phyloP scores from a whole-genome alignment of 108 stramenopile genomes.

The Seminavis robusta region DNA sequence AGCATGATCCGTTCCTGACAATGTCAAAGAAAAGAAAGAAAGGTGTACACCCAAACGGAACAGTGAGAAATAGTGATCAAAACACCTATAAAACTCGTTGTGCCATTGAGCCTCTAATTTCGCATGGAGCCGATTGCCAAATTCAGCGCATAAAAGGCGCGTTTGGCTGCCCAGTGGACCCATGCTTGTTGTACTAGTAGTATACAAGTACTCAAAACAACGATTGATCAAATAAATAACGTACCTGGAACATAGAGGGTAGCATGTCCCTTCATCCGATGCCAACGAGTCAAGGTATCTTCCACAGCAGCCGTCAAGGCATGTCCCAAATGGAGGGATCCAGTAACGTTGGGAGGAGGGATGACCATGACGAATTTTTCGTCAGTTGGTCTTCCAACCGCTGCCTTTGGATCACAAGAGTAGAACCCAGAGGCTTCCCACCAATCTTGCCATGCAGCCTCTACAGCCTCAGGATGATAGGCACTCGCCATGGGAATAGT shows the following conservation, averaged over 20 bases:
- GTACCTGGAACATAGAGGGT: slow-evolving; percentile 95
- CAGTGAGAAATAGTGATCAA: slow-evolving; percentile 1
- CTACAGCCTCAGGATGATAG: slow-evolving; percentile 94
- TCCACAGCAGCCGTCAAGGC: slow-evolving; percentile 97
- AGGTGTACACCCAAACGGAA: neutral
- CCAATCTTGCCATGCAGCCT: slow-evolving; percentile 99
- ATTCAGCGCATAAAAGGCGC: slow-evolving; percentile 9
- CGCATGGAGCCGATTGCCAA: slow-evolving; percentile 32
- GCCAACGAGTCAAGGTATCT: slow-evolving; percentile 97
- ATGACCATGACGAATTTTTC: slow-evolving; percentile 99
- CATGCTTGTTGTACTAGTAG: slow-evolving; percentile 14
- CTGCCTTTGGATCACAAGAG: slow-evolving; percentile 74
- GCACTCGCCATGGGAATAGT: slow-evolving; percentile 80
- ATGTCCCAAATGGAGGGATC: slow-evolving; percentile 97
- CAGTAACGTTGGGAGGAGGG: slow-evolving; percentile 99
- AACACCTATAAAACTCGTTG: slow-evolving; percentile 6
- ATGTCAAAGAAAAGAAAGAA: neutral
- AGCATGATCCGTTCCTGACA: slow-evolving; percentile 95
- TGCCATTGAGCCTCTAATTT: slow-evolving; percentile 20
- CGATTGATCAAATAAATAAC: slow-evolving; percentile 10
- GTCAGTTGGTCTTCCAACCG: slow-evolving; percentile 49
- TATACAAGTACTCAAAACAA: no score
- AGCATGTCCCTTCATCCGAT: slow-evolving; percentile 97
- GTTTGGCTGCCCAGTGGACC: slow-evolving; percentile 30
- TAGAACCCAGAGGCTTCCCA: slow-evolving; percentile 95